Percentiles rank a stretch among this genome's conserved stretches.
These are phyloP conservation scores for Paragyromitra xinjiangensis DNA, from an alignment of 495 filamentous ascomycete genomes.

Conservation along the genomic window DNA sequence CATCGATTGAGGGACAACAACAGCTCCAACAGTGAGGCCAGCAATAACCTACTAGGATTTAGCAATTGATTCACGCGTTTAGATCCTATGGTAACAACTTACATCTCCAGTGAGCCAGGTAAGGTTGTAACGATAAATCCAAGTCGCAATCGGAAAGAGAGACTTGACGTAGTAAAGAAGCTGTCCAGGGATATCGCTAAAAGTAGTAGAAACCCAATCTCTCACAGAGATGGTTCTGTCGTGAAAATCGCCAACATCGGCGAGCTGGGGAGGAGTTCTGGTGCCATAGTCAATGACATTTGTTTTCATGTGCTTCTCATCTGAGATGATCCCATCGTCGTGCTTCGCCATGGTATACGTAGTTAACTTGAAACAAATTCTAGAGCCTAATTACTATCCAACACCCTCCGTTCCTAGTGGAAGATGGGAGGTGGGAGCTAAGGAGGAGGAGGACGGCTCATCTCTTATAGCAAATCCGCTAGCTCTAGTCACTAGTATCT, in stretches of 20 bases:
- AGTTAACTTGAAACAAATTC: constrained; percentile 4
- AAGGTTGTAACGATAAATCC: constrained; percentile 66
- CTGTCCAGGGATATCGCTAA: constrained; percentile 52
- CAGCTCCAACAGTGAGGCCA: constrained; percentile 57
- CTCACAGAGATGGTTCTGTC: constrained; percentile 55
- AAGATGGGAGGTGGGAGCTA: constrained; percentile 9
- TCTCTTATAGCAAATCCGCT: constrained; percentile 25
- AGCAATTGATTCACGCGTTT: constrained; percentile 6
- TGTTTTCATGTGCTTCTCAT: constrained; percentile 21
- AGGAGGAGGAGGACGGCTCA: background rate
- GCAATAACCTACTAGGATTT: constrained; percentile 50
- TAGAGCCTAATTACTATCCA: constrained; percentile 2
- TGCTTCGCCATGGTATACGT: constrained; percentile 37
- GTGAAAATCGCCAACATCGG: constrained; percentile 41
- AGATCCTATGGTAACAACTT: constrained; percentile 51
- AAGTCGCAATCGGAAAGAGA: constrained; percentile 63
- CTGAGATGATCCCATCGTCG: constrained; percentile 37
- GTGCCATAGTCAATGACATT: constrained; percentile 18
- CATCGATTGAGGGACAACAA: constrained; percentile 72
- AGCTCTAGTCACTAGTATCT: constrained; percentile 1
- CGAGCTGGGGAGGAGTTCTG: constrained; percentile 11
- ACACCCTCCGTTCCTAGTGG: constrained; percentile 8
- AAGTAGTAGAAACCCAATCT: constrained; percentile 51
- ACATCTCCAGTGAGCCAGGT: constrained; percentile 65
- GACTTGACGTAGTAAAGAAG: constrained; percentile 53